Evolutionary conservation across 495 filamentous ascomycete genomes (phyloP), one percentile per base, ranked within the genome.

Genomic region (Penicillium verhagenii): DNA sequence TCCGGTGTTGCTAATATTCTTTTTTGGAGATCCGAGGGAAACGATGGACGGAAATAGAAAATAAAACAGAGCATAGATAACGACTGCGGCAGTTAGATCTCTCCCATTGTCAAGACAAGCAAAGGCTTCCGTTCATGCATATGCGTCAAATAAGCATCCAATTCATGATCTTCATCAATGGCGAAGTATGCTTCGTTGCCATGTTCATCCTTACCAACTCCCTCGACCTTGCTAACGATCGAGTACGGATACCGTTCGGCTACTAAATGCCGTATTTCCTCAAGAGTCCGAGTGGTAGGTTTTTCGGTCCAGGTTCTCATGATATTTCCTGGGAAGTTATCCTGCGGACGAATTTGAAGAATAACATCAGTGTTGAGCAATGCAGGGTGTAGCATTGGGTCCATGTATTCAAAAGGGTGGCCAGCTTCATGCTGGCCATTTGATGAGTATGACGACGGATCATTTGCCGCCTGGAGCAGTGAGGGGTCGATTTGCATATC

Each of bases 401-500:
- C 73, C 56, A 65, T 66, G 37, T 70, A 75, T 59, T 59, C 70
- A 65, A 73, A 72, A 26, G 61, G 53, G 59, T 58, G 56, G 50
- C 66, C 68, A 19, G 72, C 42, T 47, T 76, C 69, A 29, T 76
- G 75, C 50, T 76, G 75, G 24, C 61, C 8, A 46, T 70, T 63
- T 54, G 72, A 53, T 60, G 77, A 52, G 59, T 78, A 66, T 47
- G 55, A 52, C 5, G 78, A 71, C 18, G 74, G 71, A 53, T 81
- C 77, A 52, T 77, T 80, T 13, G 79, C 79, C 5, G 79, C 75
- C 50, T 77, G 71, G 14, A 82, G 73, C 25, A 84, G 71, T 3
- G 81, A 81, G 8, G 86, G 86, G 64, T 88, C 86, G 58, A 89
- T 87, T 61, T 87, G 85, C 70, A 87, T 74, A 57, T 85, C 78